phyloP scores from a whole-genome alignment of 2,329 filamentous ascomycete genomes.

The Fusarium miscanthi region DNA sequence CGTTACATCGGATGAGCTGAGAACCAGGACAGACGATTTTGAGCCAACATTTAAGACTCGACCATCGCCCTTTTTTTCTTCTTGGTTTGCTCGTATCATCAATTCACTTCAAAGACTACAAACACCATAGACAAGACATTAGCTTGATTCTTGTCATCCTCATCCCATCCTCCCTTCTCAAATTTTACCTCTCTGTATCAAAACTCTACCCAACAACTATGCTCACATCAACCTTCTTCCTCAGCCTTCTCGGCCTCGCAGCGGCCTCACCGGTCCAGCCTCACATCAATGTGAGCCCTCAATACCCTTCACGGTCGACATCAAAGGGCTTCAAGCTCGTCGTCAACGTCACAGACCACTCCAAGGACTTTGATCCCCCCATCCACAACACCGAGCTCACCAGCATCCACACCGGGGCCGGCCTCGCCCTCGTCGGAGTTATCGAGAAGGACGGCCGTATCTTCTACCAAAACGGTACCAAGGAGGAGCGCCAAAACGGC shows the following conservation, averaged over 20 bases:
- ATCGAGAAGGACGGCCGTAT: conserved; percentile 41
- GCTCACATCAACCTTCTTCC: conserved; percentile 39
- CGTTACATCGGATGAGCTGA: conserved; percentile 30
- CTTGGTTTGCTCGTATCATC: conserved; percentile 15
- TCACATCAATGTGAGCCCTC: conserved; percentile 22
- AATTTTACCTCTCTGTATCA: neutral
- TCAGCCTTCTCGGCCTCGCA: conserved; percentile 43
- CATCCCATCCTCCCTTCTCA: neutral
- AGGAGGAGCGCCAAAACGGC: conserved; percentile 47
- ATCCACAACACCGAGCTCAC: conserved; percentile 55
- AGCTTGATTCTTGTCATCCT: neutral
- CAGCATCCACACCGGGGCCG: conserved; percentile 58
- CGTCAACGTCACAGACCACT: conserved; percentile 57
- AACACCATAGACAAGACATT: neutral
- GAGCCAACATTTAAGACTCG: conserved; percentile 27
- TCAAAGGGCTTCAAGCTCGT: conserved; percentile 55
- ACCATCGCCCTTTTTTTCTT: conserved; percentile 22
- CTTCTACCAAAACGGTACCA: conserved; percentile 64
- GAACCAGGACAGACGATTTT: conserved; percentile 9
- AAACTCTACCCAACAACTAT: conserved; percentile 26
- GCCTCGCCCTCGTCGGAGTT: conserved; percentile 53
- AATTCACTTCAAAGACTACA: neutral
- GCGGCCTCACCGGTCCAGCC: conserved; percentile 39
- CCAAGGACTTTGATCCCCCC: conserved; percentile 53
- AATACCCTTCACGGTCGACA: conserved; percentile 28